phyloP scores from a whole-genome alignment of 306 rosid genomes.

The Carpinus fangiana region DNA sequence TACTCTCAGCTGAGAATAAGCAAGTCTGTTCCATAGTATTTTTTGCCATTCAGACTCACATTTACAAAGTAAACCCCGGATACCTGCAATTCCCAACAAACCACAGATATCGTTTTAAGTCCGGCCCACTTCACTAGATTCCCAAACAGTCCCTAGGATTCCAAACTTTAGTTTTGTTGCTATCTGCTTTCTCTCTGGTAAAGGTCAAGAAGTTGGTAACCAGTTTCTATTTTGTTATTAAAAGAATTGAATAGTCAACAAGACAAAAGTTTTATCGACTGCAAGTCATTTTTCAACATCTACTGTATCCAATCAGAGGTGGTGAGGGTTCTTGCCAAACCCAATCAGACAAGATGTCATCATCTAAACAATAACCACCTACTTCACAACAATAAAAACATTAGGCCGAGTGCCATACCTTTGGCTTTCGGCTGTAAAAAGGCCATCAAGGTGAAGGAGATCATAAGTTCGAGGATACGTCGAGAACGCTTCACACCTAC shows the following conservation, averaged over 20 bases:
- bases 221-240: background rate
- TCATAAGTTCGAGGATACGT: constrained; percentile 97
- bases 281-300: background rate
- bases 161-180: background rate
- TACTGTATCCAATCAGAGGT: background rate
- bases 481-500: constrained; percentile 98
- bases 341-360: background rate
- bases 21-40: background rate
- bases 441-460: constrained; percentile 92
- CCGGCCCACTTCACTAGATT: background rate
- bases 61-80: no score
- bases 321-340: background rate
- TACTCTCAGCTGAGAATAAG: background rate
- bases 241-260: background rate
- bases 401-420: constrained; percentile 52
- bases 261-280: background rate
- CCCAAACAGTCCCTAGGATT: background rate
- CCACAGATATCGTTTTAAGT: no score
- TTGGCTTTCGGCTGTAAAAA: constrained; percentile 86
- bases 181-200: background rate
- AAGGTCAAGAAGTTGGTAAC: background rate
- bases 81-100: no score
- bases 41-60: no score
- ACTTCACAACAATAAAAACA: background rate
- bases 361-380: background rate